These are phyloP conservation scores for Neopestalotiopsis sp. DNA, from an alignment of 2,329 filamentous ascomycete species.

Conservation along the genomic window DNA sequence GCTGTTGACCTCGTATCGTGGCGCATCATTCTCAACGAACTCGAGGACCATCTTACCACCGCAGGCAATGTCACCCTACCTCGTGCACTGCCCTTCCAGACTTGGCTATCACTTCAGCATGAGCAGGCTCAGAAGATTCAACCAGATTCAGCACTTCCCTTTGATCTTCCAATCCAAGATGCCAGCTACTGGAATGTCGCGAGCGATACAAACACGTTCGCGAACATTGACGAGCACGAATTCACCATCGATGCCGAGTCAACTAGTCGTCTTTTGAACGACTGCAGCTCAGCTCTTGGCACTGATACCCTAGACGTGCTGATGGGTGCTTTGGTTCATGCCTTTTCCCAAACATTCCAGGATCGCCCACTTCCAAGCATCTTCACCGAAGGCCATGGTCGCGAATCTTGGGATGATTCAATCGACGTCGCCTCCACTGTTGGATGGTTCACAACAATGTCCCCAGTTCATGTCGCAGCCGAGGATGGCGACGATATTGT, in stretches of 20 bases:
- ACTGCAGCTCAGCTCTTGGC: slow-evolving; percentile 18
- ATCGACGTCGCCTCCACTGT: slow-evolving; percentile 13
- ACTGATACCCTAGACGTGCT: slow-evolving; percentile 18
- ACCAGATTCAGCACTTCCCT: slow-evolving; percentile 12
- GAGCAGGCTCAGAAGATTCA: slow-evolving; percentile 16
- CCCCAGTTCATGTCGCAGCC: background rate
- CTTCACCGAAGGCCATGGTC: slow-evolving; percentile 19
- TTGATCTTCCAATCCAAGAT: slow-evolving; percentile 6
- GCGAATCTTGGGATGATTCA: slow-evolving; percentile 15
- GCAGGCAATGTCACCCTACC: slow-evolving; percentile 18
- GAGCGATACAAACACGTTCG: slow-evolving; percentile 15
- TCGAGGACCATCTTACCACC: slow-evolving; percentile 42
- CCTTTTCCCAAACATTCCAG: slow-evolving; percentile 12
- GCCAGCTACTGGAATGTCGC: slow-evolving; percentile 15
- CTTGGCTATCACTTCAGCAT: slow-evolving; percentile 34
- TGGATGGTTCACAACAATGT: slow-evolving; percentile 18
- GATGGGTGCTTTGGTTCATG: slow-evolving; percentile 16
- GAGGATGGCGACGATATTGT: background rate
- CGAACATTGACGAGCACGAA: slow-evolving; percentile 8
- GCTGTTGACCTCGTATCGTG: slow-evolving; percentile 52
- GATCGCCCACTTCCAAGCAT: slow-evolving; percentile 28
- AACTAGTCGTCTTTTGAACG: slow-evolving; percentile 12
- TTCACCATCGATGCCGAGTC: slow-evolving; percentile 5
- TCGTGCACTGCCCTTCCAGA: slow-evolving; percentile 39
- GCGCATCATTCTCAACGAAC: slow-evolving; percentile 49